phyloP scores from a whole-genome alignment of 1,284 basidiomycete genomes.

The Agaricales sp. region DNA sequence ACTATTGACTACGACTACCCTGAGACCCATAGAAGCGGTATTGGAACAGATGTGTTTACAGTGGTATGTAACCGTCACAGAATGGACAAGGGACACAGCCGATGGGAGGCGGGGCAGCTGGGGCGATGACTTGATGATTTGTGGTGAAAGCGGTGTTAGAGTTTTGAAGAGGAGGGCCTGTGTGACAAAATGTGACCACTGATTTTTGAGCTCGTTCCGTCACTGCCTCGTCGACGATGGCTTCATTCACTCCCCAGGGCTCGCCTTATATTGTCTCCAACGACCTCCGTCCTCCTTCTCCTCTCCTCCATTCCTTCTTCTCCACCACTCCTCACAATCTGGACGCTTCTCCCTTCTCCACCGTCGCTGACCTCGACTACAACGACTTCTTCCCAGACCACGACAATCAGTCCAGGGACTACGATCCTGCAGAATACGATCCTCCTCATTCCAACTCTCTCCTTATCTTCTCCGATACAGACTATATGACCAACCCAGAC shows the following conservation, averaged over 20 bases:
- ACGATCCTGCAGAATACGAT: neutral
- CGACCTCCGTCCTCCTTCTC: neutral
- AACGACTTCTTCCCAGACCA: slow-evolving; percentile 11
- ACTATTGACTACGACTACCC: no score
- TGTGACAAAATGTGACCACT: neutral
- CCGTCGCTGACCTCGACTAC: slow-evolving; percentile 3
- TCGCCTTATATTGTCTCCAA: neutral
- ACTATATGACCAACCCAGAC: slow-evolving; percentile 34
- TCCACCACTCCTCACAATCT: neutral
- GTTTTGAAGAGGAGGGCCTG: neutral
- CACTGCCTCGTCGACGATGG: neutral
- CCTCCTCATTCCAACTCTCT: slow-evolving; percentile 19
- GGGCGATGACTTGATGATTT: neutral
- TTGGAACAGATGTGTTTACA: no score
- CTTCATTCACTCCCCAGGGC: neutral
- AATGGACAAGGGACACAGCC: no score
- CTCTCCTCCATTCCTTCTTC: neutral
- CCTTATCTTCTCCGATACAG: slow-evolving; percentile 45
- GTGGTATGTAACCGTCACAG: no score
- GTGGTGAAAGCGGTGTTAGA: neutral
- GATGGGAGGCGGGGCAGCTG: no score
- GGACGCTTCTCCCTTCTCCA: neutral
- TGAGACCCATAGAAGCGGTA: no score
- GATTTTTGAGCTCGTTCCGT: neutral
- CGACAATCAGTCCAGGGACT: slow-evolving; percentile 35